phyloP scores from a whole-genome alignment of 345 rosid species.

The Noccaea bulbosa region DNA sequence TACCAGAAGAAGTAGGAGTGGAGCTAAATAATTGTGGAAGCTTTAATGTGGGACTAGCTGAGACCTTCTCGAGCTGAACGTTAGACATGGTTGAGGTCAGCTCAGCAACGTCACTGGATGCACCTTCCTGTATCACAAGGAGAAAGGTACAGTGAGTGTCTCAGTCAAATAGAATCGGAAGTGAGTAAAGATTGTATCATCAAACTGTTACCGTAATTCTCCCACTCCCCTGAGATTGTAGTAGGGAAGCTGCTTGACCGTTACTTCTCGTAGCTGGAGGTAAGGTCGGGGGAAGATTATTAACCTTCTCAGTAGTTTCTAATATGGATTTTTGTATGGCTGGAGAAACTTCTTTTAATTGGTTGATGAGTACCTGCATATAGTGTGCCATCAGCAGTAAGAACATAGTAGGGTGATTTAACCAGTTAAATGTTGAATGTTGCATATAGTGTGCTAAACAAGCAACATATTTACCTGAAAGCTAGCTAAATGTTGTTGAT shows the following conservation, averaged over 20 bases:
- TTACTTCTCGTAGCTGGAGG: slow-evolving; percentile 65
- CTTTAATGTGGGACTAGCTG: slow-evolving; percentile 76
- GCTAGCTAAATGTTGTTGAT: slow-evolving; percentile 97
- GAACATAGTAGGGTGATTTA: slow-evolving; percentile 5
- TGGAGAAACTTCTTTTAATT: slow-evolving; percentile 91
- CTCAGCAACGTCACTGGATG: slow-evolving; percentile 70
- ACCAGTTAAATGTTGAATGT: background rate
- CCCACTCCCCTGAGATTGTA: slow-evolving; percentile 80
- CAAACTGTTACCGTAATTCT: slow-evolving; percentile 60
- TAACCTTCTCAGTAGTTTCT: slow-evolving; percentile 80
- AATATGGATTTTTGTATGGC: slow-evolving; percentile 84
- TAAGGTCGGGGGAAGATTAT: slow-evolving; percentile 64
- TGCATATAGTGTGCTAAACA: background rate
- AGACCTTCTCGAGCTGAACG: slow-evolving; percentile 79
- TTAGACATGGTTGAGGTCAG: slow-evolving; percentile 69
- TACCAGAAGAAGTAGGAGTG: slow-evolving; percentile 91
- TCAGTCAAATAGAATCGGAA: slow-evolving; percentile 8
- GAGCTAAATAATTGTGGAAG: slow-evolving; percentile 91
- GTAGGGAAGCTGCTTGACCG: slow-evolving; percentile 62
- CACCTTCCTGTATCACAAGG: slow-evolving; percentile 63
- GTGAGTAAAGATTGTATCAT: background rate
- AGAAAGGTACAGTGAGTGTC: slow-evolving; percentile 9
- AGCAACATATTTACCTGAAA: slow-evolving; percentile 67
- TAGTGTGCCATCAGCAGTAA: slow-evolving; percentile 37
- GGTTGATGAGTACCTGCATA: slow-evolving; percentile 89